phyloP scores from a whole-genome alignment of 2,329 filamentous ascomycete genomes.

The Fusarium piperis region DNA sequence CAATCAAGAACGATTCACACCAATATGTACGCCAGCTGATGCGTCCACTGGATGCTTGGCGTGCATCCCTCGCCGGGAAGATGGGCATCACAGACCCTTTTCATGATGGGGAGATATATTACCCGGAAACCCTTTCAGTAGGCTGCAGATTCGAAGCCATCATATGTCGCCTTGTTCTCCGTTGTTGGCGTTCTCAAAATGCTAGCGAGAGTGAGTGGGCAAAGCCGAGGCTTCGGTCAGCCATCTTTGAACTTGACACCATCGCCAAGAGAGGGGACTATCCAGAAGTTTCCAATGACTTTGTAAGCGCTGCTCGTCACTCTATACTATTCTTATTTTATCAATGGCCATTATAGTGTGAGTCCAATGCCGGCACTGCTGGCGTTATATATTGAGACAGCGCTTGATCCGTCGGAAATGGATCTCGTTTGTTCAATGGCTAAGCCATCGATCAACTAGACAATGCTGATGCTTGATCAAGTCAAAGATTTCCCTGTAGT shows the following conservation, averaged over 20 bases:
- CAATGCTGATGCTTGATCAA: conserved; percentile 7
- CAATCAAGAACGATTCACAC: not conserved
- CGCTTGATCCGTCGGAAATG: conserved; percentile 8
- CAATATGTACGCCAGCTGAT: not conserved
- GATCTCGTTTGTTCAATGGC: conserved; percentile 10
- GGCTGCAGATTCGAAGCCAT: not conserved
- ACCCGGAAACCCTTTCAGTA: not conserved
- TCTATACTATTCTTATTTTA: rapidly evolving
- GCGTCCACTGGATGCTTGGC: conserved; percentile 2
- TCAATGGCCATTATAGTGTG: not conserved
- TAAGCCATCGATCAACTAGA: conserved; percentile 7
- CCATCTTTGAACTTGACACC: conserved; percentile 9
- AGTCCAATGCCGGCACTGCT: conserved; percentile 9
- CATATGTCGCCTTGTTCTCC: not conserved
- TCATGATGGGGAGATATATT: not conserved
- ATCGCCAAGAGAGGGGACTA: conserved; percentile 3
- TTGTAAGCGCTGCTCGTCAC: not conserved
- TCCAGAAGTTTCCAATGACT: conserved; percentile 1
- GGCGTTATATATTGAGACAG: conserved; percentile 10
- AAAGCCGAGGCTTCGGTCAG: conserved; percentile 8
- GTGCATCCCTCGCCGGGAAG: conserved; percentile 2
- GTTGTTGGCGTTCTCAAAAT: not conserved
- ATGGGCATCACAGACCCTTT: not conserved
- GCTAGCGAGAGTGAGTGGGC: conserved; percentile 1
- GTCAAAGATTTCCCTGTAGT: conserved; percentile 2